Evolutionary conservation across 495 filamentous ascomycete species (phyloP).

Genomic region (Penicillium dipodomyicola): DNA sequence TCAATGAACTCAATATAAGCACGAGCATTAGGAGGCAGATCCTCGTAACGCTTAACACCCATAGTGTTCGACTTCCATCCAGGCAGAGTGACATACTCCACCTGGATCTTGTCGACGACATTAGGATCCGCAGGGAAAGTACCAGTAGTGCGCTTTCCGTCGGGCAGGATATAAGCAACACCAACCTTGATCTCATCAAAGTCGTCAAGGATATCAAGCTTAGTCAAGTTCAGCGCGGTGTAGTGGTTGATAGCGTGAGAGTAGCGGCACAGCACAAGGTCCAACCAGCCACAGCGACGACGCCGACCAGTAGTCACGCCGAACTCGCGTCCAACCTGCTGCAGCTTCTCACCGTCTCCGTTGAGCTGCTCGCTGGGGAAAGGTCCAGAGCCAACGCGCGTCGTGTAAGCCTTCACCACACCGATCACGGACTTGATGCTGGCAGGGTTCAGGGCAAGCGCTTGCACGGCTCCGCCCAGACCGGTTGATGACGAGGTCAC

Average conservation of each 20-base stretch:
- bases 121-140: slow-evolving; percentile 69
- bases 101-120: slow-evolving; percentile 56
- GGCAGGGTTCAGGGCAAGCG: slow-evolving; percentile 51
- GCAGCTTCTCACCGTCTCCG: slow-evolving; percentile 61
- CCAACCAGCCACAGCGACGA: slow-evolving; percentile 86
- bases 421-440: slow-evolving; percentile 66
- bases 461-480: slow-evolving; percentile 74
- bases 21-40: slow-evolving; percentile 71
- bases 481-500: slow-evolving; percentile 78
- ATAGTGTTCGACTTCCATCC: slow-evolving; percentile 78
- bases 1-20: slow-evolving; percentile 79
- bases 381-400: slow-evolving; percentile 73
- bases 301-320: slow-evolving; percentile 82
- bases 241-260: slow-evolving; percentile 70
- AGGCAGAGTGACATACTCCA: slow-evolving; percentile 68
- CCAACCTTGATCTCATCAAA: slow-evolving; percentile 80
- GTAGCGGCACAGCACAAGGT: slow-evolving; percentile 83
- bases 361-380: slow-evolving; percentile 83
- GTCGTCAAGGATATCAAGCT: slow-evolving; percentile 82
- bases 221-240: slow-evolving; percentile 79
- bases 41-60: slow-evolving; percentile 55
- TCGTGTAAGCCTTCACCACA: slow-evolving; percentile 82
- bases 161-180: slow-evolving; percentile 61
- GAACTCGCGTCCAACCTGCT: slow-evolving; percentile 62
- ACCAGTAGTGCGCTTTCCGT: slow-evolving; percentile 51